phyloP scores from a whole-genome alignment of 2,329 filamentous ascomycete genomes.

The Cryphonectria japonica region DNA sequence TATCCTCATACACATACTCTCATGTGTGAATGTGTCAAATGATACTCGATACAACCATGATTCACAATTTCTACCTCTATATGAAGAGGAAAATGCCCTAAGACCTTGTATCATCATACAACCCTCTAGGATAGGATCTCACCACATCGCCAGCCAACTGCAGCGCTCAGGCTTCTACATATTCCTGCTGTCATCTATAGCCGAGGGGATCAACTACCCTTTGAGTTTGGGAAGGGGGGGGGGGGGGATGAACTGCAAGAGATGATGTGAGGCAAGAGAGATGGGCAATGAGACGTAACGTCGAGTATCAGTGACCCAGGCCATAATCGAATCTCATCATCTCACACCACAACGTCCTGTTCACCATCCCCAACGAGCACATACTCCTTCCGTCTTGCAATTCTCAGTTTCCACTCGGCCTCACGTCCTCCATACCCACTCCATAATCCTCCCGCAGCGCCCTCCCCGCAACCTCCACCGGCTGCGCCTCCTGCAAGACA shows the following conservation, averaged over 20 bases:
- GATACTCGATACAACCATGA: too few species aligned
- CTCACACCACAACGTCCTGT: not conserved
- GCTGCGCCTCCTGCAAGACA: constrained; percentile 38
- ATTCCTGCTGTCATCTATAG: not conserved
- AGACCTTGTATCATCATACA: not conserved
- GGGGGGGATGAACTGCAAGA: not conserved
- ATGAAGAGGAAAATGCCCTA: too few species aligned
- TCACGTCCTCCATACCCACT: constrained; percentile 31
- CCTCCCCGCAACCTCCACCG: constrained; percentile 35
- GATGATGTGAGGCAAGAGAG: not conserved
- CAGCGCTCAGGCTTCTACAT: not conserved
- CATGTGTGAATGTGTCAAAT: not conserved
- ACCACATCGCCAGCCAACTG: not conserved
- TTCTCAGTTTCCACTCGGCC: constrained; percentile 26
- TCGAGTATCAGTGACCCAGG: not conserved
- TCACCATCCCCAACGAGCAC: not conserved
- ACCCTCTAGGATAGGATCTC: not conserved
- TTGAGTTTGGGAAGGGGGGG: not conserved
- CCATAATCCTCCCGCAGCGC: constrained; percentile 37
- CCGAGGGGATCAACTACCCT: not conserved
- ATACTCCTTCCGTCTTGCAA: too few species aligned
- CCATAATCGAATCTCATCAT: not conserved
- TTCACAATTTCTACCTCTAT: too few species aligned
- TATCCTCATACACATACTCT: not conserved
- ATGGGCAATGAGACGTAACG: not conserved